Evolutionary conservation across 2,329 filamentous ascomycete genomes (phyloP).

Genomic region (Colletotrichum cordylinicola): DNA sequence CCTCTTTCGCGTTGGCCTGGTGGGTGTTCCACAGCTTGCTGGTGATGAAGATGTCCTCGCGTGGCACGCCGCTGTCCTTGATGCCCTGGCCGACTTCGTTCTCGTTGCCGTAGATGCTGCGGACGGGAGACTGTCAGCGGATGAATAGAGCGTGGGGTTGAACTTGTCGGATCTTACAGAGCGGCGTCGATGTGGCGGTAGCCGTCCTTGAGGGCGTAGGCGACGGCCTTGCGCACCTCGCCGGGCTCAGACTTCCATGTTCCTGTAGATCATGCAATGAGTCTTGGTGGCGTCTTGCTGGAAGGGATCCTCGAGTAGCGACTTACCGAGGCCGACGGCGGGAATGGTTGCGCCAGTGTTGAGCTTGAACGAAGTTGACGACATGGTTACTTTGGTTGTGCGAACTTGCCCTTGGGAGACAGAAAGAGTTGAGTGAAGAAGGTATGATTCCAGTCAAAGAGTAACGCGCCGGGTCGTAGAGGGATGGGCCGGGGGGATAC

Average conservation of each 20-base stretch:
- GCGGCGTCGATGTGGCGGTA: background rate
- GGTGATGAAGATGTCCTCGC: background rate
- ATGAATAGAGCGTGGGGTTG: fast-evolving
- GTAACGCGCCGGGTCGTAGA: background rate
- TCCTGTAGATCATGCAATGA: fast-evolving
- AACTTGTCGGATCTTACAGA: background rate
- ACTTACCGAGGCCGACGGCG: background rate
- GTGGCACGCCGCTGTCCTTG: background rate
- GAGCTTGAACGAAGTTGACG: background rate
- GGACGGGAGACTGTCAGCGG: fast-evolving
- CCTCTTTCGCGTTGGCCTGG: background rate
- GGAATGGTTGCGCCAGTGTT: background rate
- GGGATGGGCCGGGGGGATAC: background rate
- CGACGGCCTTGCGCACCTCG: background rate
- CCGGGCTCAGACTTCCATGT: background rate
- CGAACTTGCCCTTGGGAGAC: no score
- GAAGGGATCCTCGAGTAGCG: fast-evolving
- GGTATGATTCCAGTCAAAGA: fast-evolving
- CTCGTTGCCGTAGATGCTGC: background rate
- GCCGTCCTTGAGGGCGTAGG: background rate
- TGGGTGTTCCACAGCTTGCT: background rate
- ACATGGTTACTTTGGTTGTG: background rate
- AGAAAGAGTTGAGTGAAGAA: no score
- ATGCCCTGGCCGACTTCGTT: background rate
- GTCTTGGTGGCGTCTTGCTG: background rate